These are phyloP conservation scores for Phytophthora podocarpi DNA, from an alignment of 352 stramenopile species.

Conservation along the genomic window DNA sequence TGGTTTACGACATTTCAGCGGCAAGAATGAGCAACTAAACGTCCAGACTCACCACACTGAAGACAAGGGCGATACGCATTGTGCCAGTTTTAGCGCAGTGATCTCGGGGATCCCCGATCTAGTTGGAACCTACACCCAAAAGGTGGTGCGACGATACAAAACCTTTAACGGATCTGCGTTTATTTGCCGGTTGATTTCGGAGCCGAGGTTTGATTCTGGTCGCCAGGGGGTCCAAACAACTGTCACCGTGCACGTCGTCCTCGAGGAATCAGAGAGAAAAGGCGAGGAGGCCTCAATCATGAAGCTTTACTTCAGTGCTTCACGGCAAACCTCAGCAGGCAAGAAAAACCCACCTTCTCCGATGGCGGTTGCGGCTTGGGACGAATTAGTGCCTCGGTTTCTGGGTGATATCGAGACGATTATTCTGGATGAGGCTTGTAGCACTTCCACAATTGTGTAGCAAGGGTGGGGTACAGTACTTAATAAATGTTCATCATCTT, in stretches of 20 bases:
- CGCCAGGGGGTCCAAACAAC: background rate
- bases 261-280: background rate
- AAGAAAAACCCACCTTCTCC: background rate
- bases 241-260: background rate
- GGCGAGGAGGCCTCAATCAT: background rate
- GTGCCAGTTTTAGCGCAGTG: background rate
- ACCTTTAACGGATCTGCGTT: background rate
- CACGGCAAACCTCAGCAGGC: background rate
- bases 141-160: slow-evolving; percentile 11
- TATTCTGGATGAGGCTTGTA: background rate
- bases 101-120: background rate
- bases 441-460: too few species aligned
- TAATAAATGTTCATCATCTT: too few species aligned
- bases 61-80: background rate
- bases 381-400: slow-evolving; percentile 6
- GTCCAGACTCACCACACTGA: background rate
- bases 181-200: background rate
- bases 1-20: too few species aligned
- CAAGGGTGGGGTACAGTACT: too few species aligned
- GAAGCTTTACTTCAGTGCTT: slow-evolving; percentile 12
- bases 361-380: slow-evolving; percentile 8
- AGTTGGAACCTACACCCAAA: background rate
- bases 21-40: too few species aligned
- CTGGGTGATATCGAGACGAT: background rate
- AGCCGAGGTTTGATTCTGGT: background rate